Conservation (phyloP, 345 rosid genomes). For the Populus alba region DNA sequence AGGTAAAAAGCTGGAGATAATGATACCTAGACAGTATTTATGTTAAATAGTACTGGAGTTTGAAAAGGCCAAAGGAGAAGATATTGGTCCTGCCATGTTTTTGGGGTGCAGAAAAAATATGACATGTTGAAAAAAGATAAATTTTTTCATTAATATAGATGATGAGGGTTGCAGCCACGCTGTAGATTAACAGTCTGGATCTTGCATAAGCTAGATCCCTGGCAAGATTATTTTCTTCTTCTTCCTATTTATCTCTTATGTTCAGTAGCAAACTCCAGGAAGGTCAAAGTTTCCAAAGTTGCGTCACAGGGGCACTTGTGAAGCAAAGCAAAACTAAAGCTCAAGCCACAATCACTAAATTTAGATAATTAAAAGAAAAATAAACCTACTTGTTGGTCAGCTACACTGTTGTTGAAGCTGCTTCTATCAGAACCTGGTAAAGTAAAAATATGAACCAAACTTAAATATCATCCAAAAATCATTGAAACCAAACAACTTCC, state of each 20-base stretch:
- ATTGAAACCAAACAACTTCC: neutral
- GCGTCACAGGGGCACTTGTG: neutral
- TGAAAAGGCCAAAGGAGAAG: neutral
- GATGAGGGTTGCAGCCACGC: neutral
- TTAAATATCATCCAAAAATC: constrained; percentile 7
- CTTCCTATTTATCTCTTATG: neutral
- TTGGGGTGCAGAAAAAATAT: neutral
- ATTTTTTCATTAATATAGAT: neutral
- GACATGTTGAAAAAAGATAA: neutral
- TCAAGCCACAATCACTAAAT: neutral
- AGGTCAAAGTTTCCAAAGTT: neutral
- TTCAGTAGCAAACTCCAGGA: neutral
- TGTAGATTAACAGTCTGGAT: neutral
- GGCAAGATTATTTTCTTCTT: neutral
- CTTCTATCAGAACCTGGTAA: constrained; percentile 66
- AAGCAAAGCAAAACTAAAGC: neutral
- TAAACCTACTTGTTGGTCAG: constrained; percentile 83
- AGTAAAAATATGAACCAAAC: constrained; percentile 9
- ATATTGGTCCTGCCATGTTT: neutral
- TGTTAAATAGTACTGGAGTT: neutral
- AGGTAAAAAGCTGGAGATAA: neutral
- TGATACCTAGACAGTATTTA: neutral
- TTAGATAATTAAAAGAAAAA: neutral
- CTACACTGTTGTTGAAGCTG: constrained; percentile 91
- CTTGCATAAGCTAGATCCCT: neutral